These are phyloP conservation scores for Trichophyton benhamiae DNA, from an alignment of 2,329 filamentous ascomycete species.

Conservation along the genomic window DNA sequence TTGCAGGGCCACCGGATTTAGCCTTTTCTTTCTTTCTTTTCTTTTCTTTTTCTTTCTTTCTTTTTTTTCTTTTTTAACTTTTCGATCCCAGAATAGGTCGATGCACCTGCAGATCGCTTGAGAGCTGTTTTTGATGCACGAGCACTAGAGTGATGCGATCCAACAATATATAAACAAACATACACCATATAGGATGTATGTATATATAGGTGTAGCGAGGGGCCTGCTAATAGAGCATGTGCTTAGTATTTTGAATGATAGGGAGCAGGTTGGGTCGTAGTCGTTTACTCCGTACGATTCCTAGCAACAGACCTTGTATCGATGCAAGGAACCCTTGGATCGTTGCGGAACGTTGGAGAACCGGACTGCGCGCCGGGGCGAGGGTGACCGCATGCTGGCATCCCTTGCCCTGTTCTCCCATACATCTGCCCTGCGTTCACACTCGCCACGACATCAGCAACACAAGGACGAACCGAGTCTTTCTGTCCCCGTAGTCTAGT, in stretches of 20 bases:
- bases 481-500: neutral
- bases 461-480: neutral
- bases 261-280: too few species aligned
- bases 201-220: neutral
- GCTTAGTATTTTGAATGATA: too few species aligned
- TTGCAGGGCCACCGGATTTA: neutral
- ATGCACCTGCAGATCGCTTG: neutral
- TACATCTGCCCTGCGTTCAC: neutral
- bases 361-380: neutral
- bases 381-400: slow-evolving; percentile 1
- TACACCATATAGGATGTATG: neutral
- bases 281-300: too few species aligned
- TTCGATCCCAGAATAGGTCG: neutral
- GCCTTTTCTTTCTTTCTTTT: neutral
- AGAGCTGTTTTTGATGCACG: neutral
- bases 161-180: neutral
- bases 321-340: neutral
- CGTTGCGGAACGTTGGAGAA: neutral
- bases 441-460: neutral
- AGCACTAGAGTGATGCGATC: neutral
- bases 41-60: neutral
- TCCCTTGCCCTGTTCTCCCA: neutral
- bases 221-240: too few species aligned
- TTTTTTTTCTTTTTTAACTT: too few species aligned
- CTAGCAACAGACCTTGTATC: too few species aligned